phyloP scores from a whole-genome alignment of 352 stramenopile genomes.

The Phytopythium cucurbitacearum region DNA sequence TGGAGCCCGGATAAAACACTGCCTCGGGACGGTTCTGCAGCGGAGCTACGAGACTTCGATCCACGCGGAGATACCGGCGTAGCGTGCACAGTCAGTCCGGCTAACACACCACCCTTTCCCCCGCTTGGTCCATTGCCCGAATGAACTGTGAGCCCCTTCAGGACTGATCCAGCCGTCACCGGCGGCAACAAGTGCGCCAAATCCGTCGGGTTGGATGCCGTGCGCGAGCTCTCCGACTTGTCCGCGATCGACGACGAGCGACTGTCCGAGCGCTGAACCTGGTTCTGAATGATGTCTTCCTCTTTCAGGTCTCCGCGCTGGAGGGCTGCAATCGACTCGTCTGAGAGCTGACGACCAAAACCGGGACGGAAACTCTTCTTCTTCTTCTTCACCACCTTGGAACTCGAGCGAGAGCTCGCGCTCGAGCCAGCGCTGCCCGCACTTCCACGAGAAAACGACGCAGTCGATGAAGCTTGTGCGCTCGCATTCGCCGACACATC shows the following conservation, averaged over 20 bases:
- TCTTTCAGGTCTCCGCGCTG: conserved; percentile 75
- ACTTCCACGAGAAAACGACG: conserved; percentile 20
- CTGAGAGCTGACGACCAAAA: conserved; percentile 79
- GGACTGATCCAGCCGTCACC: conserved; percentile 47
- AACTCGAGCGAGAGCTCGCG: conserved; percentile 23
- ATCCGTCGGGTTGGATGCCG: conserved; percentile 43
- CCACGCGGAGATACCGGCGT: conserved; percentile 22
- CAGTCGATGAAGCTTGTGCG: conserved; percentile 6
- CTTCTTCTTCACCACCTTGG: conserved; percentile 77
- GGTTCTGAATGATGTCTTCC: conserved; percentile 56
- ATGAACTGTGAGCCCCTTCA: conserved; percentile 65
- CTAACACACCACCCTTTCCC: conserved; percentile 42
- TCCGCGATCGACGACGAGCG: conserved; percentile 17
- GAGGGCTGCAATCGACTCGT: conserved; percentile 72
- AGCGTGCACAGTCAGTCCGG: conserved; percentile 65
- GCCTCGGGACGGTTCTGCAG: conserved; percentile 17
- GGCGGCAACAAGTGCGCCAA: conserved; percentile 64
- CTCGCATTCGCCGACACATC: conserved; percentile 31
- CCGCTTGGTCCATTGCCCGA: conserved; percentile 6
- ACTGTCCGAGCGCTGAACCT: conserved; percentile 11
- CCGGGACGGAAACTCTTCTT: conserved; percentile 82
- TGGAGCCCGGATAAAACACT: conserved; percentile 52
- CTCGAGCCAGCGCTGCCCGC: conserved; percentile 23
- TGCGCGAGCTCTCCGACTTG: conserved; percentile 20
- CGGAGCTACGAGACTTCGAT: conserved; percentile 12